A percentile compares a stretch with the other conserved stretches of the same genome.
These are phyloP conservation scores for Monosporozyma solicola DNA, from an alignment of 805 yeast species.

Conservation along the genomic window DNA sequence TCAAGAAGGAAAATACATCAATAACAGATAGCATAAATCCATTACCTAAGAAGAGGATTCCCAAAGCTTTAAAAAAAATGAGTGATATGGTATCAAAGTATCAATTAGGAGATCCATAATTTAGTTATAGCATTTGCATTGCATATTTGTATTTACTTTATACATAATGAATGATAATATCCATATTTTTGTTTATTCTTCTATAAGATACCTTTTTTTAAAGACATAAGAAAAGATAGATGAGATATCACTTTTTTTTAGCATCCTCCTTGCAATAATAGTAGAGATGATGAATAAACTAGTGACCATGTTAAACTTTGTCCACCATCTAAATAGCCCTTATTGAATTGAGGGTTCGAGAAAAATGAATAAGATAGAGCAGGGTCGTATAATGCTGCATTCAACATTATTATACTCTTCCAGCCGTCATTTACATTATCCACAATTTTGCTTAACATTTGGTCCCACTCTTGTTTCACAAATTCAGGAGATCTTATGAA, in stretches of 20 bases:
- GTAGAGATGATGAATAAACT: constrained; percentile 49
- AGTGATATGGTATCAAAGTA: constrained; percentile 22
- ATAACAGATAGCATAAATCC: neutral
- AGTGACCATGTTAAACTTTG: constrained; percentile 84
- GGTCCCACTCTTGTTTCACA: constrained; percentile 57
- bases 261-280: neutral
- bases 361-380: constrained; percentile 53
- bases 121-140: neutral
- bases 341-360: constrained; percentile 42
- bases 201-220: neutral
- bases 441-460: constrained; percentile 37
- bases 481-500: constrained; percentile 46
- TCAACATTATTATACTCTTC: constrained; percentile 64
- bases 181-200: neutral
- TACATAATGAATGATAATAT: neutral
- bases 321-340: constrained; percentile 65
- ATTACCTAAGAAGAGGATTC: constrained; percentile 5
- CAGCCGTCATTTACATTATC: constrained; percentile 53
- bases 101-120: constrained; percentile 11
- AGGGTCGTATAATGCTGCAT: constrained; percentile 70
- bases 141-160: neutral
- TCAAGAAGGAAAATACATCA: neutral
- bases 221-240: neutral
- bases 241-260: neutral
- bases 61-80: constrained; percentile 24